Evolutionary conservation across 768 basidiomycete genomes (phyloP).

Genomic region (Termitomyces sp.): DNA sequence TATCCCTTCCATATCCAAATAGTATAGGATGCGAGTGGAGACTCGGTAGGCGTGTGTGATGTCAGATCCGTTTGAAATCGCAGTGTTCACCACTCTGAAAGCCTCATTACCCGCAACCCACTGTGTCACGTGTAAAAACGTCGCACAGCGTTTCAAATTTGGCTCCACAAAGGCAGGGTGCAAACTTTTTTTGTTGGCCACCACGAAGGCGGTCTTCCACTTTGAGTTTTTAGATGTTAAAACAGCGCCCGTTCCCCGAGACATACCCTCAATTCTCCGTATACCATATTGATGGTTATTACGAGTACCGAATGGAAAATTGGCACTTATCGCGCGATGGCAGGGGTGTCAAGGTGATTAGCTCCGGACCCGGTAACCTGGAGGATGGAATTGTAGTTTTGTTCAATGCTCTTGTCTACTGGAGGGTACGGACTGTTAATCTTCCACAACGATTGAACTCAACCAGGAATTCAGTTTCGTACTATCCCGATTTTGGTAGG

Average conservation of each 20-base stretch:
- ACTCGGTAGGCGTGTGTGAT: not conserved
- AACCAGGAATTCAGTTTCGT: not conserved
- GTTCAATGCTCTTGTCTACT: slow-evolving; percentile 28
- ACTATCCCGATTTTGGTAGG: not conserved
- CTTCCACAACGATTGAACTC: not conserved
- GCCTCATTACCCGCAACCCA: no score
- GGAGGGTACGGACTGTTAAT: not conserved
- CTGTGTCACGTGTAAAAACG: no score
- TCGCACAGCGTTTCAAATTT: no score
- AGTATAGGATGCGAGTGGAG: not conserved
- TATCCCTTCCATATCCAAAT: slow-evolving; percentile 10
- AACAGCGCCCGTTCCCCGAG: slow-evolving; percentile 2
- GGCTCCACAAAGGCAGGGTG: no score
- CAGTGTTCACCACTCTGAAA: no score
- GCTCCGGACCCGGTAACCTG: slow-evolving; percentile 21
- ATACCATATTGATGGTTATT: slow-evolving; percentile 36
- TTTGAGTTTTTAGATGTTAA: not conserved
- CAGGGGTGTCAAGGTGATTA: slow-evolving; percentile 22
- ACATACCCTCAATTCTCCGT: slow-evolving; percentile 47
- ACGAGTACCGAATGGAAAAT: slow-evolving; percentile 59
- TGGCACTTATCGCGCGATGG: slow-evolving; percentile 39
- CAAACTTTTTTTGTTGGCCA: no score
- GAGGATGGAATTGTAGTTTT: slow-evolving; percentile 13
- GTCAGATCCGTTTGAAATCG: not conserved
- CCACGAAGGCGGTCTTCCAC: no score